Conservation (phyloP, 805 yeast genomes). For the Wickerhamomyces pijperi region DNA sequence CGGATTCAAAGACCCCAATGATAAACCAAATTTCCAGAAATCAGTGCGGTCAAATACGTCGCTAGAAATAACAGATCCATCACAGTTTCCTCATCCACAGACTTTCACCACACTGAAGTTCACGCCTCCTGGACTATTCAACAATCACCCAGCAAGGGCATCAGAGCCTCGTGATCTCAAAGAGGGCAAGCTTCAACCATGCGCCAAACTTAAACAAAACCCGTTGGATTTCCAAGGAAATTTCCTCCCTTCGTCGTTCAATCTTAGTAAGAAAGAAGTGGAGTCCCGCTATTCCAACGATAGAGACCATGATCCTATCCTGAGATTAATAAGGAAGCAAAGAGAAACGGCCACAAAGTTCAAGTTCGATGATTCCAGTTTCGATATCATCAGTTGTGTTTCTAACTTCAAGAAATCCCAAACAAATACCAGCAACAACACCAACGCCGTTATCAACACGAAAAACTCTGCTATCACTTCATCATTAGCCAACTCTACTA, state of each 20-base stretch:
- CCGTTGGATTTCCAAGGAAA: neutral
- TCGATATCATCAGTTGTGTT: neutral
- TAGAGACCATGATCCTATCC: neutral
- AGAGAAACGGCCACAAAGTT: neutral
- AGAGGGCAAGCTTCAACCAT: neutral
- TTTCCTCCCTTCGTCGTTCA: neutral
- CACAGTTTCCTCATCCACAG: neutral
- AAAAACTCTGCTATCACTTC: neutral
- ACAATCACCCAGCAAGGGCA: neutral
- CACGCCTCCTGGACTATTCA: too few species aligned
- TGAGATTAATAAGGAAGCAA: too few species aligned
- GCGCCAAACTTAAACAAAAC: neutral
- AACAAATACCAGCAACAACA: neutral
- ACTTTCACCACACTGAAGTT: neutral
- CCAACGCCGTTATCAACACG: neutral
- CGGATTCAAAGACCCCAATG: neutral
- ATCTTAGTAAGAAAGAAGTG: neutral
- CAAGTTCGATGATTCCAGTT: neutral
- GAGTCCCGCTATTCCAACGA: neutral
- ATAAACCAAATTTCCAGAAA: neutral
- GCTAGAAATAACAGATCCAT: neutral
- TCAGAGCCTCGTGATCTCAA: neutral
- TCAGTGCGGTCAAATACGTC: neutral
- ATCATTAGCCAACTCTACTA: neutral
- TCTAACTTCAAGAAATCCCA: neutral